Conservation (phyloP, 1,284 basidiomycete species). For the Austroboletus rostrupii region DNA sequence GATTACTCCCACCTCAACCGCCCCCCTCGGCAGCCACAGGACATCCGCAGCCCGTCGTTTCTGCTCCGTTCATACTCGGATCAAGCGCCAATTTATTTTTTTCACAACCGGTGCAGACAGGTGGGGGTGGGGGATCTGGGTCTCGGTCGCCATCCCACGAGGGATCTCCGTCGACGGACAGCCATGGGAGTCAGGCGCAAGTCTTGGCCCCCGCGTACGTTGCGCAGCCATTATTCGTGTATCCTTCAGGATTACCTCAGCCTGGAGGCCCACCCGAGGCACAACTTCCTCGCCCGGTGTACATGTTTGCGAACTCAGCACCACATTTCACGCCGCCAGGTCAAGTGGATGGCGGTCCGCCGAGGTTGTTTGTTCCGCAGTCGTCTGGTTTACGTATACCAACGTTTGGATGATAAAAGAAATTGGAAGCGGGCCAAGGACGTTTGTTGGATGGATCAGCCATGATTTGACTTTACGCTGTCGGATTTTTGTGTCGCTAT, state of each 20-base stretch:
- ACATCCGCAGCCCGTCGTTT: constrained; percentile 8
- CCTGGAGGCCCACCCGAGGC: constrained; percentile 25
- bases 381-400: constrained; percentile 26
- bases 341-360: constrained; percentile 17
- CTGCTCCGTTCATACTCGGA: constrained; percentile 30
- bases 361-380: constrained; percentile 25
- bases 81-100: constrained; percentile 31
- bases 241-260: constrained; percentile 30
- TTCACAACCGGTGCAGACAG: constrained; percentile 15
- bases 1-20: constrained; percentile 24
- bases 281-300: constrained; percentile 24
- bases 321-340: constrained; percentile 24
- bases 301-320: constrained; percentile 27
- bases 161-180: constrained; percentile 26
- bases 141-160: constrained; percentile 30
- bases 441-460: no score
- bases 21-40: constrained; percentile 1
- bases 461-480: no score
- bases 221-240: constrained; percentile 31
- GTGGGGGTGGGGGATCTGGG: constrained; percentile 17
- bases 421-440: background rate
- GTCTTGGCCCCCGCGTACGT: constrained; percentile 30
- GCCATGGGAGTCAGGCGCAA: constrained; percentile 29
- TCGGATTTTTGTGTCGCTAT: no score
- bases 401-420: constrained; percentile 20